Base-by-base conservation (phyloP, 1,139 yeast species). In the Scheffersomyces parashehatae region DNA sequence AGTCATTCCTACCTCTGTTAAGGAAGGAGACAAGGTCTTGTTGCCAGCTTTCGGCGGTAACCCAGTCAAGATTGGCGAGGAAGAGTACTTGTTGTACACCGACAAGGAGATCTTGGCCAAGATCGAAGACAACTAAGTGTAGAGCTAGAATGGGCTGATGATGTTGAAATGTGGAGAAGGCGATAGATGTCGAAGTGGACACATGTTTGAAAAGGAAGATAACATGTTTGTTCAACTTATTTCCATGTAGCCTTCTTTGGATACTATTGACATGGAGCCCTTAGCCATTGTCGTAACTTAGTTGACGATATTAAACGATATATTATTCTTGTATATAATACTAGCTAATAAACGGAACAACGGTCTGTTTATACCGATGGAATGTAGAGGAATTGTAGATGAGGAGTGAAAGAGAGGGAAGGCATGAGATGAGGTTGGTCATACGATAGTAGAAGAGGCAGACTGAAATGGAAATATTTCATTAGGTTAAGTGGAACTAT, bases 41-140 rank as follows among this genome's bases (percentile, higher is more conserved):
- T 88, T 93, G 64, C 98, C 98, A 53, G 82, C 86, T 50, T 88
- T 83, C 57, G 96, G 84, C 50, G 99, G 99, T 46, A 83, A 90
- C 54, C 75, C 90, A 53, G 80, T 93, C 69, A 89, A 86, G 74
- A 80, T 93, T 59, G 95, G 90, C 53, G 96, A 89, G 47, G 83
- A 80, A 52, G 93, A 86, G 64, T 86, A 75, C 63, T 75, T 85
- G 56, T 74, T 86, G 60, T 83, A 80, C 81, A 85, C 97, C 65
- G 98, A 93, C 72, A 77, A 87, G 62, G 98, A 93, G 70, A 87
- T 93, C 67, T 81, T 93, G 63, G 98, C 98, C 62, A 91, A 88
- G 79, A 82, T 93, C 57, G 79, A 79, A 55, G 67, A 67, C 9
- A 20, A 44, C 26, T 20, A 20, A 20, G 26, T 20, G 7, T 20